Conservation (phyloP, 306 rosid genomes). For the Carpinus viminea region DNA sequence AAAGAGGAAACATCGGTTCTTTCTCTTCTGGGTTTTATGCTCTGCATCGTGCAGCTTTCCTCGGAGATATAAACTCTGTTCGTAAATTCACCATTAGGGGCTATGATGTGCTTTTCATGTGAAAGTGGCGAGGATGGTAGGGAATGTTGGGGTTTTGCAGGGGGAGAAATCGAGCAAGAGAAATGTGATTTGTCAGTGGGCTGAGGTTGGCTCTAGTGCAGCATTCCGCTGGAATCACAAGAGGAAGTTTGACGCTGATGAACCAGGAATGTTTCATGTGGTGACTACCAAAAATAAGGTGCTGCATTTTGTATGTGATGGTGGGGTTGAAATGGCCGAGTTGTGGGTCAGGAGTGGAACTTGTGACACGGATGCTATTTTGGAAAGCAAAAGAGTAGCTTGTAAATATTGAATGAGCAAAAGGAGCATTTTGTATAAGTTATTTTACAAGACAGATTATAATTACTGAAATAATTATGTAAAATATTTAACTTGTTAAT, state of each 20-base stretch:
- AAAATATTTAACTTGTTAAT: too few species aligned
- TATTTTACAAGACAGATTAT: too few species aligned
- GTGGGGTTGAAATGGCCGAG: conserved; percentile 63
- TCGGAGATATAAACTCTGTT: conserved; percentile 73
- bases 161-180: conserved; percentile 79
- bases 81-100: conserved; percentile 62
- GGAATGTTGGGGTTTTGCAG: conserved; percentile 48
- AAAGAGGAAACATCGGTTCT: conserved; percentile 62
- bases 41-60: conserved; percentile 83
- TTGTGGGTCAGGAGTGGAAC: conserved; percentile 67
- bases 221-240: conserved; percentile 53
- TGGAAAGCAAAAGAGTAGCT: conserved; percentile 18
- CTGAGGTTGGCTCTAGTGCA: conserved; percentile 64
- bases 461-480: too few species aligned
- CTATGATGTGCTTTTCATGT: conserved; percentile 71
- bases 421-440: too few species aligned
- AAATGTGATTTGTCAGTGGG: conserved; percentile 69
- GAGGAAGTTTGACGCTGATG: conserved; percentile 46
- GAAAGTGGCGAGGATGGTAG: conserved; percentile 65
- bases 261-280: conserved; percentile 54
- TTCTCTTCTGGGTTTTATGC: conserved; percentile 68
- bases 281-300: conserved; percentile 55
- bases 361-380: conserved; percentile 49
- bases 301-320: conserved; percentile 73
- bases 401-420: neutral